Conservation (phyloP, 2,329 filamentous ascomycete species). For the Epichloe scottii region DNA sequence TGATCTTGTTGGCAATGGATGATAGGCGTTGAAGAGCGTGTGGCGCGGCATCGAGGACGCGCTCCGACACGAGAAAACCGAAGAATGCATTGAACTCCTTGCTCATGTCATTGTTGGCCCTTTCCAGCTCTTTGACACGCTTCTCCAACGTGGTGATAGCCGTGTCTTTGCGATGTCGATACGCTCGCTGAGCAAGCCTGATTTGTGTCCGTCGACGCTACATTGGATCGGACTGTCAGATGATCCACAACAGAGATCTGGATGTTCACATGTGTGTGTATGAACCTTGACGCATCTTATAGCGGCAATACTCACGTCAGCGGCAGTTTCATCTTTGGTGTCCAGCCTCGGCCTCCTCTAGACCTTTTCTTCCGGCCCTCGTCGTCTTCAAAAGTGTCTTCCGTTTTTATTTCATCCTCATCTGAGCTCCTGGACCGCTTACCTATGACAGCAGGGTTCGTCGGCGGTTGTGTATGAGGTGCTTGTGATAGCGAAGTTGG, state of each 20-base stretch:
- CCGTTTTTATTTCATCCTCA: neutral
- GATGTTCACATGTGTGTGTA: neutral
- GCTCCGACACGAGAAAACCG: slow-evolving; percentile 44
- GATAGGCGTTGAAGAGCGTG: slow-evolving; percentile 45
- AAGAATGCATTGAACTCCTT: slow-evolving; percentile 56
- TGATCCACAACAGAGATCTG: neutral
- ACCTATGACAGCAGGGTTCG: neutral
- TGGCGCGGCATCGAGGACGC: slow-evolving; percentile 44
- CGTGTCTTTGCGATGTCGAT: slow-evolving; percentile 72
- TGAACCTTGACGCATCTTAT: neutral
- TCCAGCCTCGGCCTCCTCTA: slow-evolving; percentile 62
- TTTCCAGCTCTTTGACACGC: slow-evolving; percentile 55
- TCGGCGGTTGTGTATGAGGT: neutral
- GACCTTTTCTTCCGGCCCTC: slow-evolving; percentile 42
- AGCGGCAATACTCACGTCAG: slow-evolving; percentile 49
- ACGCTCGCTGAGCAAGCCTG: slow-evolving; percentile 72
- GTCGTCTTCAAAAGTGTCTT: slow-evolving; percentile 22
- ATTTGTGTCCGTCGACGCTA: slow-evolving; percentile 79
- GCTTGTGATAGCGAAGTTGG: neutral
- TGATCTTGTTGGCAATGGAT: slow-evolving; percentile 44
- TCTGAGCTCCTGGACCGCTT: slow-evolving; percentile 11
- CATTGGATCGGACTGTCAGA: slow-evolving; percentile 1
- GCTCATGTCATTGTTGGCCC: slow-evolving; percentile 61
- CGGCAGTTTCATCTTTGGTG: slow-evolving; percentile 63
- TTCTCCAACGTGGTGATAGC: slow-evolving; percentile 63